Evolutionary conservation across 345 rosid species (phyloP), one percentile per base, ranked within the genome.

Genomic region (Erodium maritimum): DNA sequence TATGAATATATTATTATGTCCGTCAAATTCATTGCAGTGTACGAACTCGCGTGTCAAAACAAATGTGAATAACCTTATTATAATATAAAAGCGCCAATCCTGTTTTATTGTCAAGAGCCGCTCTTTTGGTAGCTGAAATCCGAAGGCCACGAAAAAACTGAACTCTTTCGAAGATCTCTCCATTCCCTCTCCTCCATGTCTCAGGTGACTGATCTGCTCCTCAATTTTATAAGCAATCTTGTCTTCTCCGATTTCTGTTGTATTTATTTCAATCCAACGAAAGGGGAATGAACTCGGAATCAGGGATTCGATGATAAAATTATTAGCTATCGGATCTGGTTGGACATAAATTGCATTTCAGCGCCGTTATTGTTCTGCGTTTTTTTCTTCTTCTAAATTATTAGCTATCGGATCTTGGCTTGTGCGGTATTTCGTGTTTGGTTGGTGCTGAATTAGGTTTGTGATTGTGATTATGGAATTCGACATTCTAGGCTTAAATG

Each of bases 101-200:
- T 1, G 17, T 42, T 42, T 42, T 42, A 42, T 51, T 17, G 5
- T 51, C 10, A 51, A n/a, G 54, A 51, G 54, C 19, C 54, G 9
- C 1, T 17, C 17, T 17, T 1, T 8, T 25, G 17, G 24, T 23
- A 17, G 3, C 17, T n/a, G 14, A 10, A 42, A 42, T 10, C 14
- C 1, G 48, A 42, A 42, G 48, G 14, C 1, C 48, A 42, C 48
- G 12, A 42, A 42, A 42, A 42, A 0, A 11, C 48, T 42, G 48
- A 42, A 42, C 46, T 19, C 45, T 37, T 48, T 55, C 21, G 23
- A 21, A 54, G 5, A 19, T 25, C 18, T 29, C 20, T 20, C 18
- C 19, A 23, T 17, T 16, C 50, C 46, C 21, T 37, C 50, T 42
- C 11, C 50, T 60, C 64, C 57, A 80, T 80, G 85, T 80, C 85